phyloP scores from a whole-genome alignment of 495 filamentous ascomycete genomes.

The Cercophora newfieldiana region DNA sequence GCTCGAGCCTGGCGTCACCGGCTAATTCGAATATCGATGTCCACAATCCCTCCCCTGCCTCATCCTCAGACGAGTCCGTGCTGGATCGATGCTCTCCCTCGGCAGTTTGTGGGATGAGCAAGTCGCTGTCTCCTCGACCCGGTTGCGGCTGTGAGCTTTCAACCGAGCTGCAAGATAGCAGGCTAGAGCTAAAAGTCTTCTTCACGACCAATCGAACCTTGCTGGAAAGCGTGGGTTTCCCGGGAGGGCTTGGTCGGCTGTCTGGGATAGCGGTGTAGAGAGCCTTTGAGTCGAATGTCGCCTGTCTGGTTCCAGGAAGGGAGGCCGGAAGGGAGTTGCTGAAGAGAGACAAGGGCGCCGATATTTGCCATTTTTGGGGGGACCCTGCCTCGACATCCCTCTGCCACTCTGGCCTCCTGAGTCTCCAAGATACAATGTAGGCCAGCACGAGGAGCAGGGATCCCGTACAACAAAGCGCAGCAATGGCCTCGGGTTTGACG shows the following conservation, averaged over 20 bases:
- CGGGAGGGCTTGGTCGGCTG: neutral
- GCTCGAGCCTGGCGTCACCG: slow-evolving; percentile 14
- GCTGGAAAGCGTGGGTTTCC: neutral
- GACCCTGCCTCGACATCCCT: neutral
- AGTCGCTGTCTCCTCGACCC: neutral
- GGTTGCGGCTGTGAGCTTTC: neutral
- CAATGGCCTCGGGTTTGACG: slow-evolving; percentile 8
- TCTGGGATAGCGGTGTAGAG: slow-evolving; percentile 5
- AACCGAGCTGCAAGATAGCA: neutral
- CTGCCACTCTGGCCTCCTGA: neutral
- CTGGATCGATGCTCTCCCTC: slow-evolving; percentile 1
- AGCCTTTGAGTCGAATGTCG: slow-evolving; percentile 4
- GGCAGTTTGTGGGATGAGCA: neutral
- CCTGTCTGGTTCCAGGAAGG: neutral
- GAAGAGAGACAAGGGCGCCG: too few species aligned
- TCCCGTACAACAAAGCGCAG: neutral
- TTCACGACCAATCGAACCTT: neutral
- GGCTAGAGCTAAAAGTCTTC: neutral
- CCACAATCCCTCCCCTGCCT: slow-evolving; percentile 8
- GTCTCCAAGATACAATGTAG: neutral
- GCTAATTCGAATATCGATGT: slow-evolving; percentile 21
- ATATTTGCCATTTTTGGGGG: slow-evolving; percentile 4
- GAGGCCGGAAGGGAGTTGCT: neutral
- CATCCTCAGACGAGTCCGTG: neutral
- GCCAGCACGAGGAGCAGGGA: slow-evolving; percentile 1